A percentile compares a stretch with the other conserved stretches of the same genome.
Evolutionary conservation across 2,329 filamentous ascomycete species (phyloP).

Genomic region (Blastomyces percursus): DNA sequence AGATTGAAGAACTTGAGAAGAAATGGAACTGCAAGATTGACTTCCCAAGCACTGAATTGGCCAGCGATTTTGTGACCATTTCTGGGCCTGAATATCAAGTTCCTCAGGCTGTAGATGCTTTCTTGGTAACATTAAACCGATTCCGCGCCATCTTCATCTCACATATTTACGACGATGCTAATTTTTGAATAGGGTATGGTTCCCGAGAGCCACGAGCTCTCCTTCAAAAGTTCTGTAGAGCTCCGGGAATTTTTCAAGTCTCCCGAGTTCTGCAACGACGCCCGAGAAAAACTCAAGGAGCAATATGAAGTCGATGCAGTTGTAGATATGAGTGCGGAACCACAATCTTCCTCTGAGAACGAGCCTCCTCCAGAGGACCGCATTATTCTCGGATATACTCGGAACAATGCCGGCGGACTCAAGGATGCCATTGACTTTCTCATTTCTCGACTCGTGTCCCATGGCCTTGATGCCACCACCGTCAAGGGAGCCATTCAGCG

Average conservation of each 20-base stretch:
- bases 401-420: constrained; percentile 90
- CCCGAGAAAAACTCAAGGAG: constrained; percentile 71
- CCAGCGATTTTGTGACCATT: constrained; percentile 90
- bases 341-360: constrained; percentile 28
- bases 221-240: constrained; percentile 64
- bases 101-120: constrained; percentile 88
- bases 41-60: constrained; percentile 94
- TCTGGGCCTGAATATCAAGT: constrained; percentile 98
- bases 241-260: constrained; percentile 75
- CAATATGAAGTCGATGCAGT: constrained; percentile 88
- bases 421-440: constrained; percentile 95
- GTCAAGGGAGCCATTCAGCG: constrained; percentile 92
- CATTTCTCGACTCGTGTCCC: constrained; percentile 71
- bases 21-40: constrained; percentile 99
- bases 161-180: constrained; percentile 1
- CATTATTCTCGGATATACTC: constrained; percentile 73
- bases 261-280: constrained; percentile 65
- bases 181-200: constrained; percentile 67
- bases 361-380: constrained; percentile 39
- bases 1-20: constrained; percentile 92
- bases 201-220: constrained; percentile 85
- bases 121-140: constrained; percentile 50
- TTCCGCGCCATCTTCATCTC: neutral
- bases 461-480: constrained; percentile 75
- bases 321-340: constrained; percentile 43